A percentile compares a stretch with the other conserved stretches of the same genome.
Evolutionary conservation across 2,329 filamentous ascomycete genomes (phyloP).

Genomic region (Gyromitra esculenta): DNA sequence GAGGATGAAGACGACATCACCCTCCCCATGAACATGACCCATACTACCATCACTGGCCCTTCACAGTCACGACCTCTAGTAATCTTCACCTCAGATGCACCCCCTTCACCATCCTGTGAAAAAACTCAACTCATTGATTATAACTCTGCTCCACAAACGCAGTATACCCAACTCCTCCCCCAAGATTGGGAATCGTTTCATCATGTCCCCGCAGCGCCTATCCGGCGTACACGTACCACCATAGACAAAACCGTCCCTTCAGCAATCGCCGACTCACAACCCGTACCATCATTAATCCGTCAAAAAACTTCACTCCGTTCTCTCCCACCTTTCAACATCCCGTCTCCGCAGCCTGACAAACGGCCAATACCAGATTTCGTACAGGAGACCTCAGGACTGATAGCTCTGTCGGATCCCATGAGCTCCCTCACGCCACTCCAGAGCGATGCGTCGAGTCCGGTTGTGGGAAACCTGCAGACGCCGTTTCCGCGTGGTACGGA

Average conservation of each 20-base stretch:
- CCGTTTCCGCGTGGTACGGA: neutral
- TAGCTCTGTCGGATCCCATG: neutral
- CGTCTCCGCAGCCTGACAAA: slow-evolving; percentile 1
- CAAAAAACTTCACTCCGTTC: slow-evolving; percentile 38
- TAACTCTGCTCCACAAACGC: slow-evolving; percentile 16
- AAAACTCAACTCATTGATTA: neutral
- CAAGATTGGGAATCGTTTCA: slow-evolving; percentile 40
- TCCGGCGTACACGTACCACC: slow-evolving; percentile 7
- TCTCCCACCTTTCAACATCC: slow-evolving; percentile 51
- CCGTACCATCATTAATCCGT: neutral
- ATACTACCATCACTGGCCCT: neutral
- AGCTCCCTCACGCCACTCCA: slow-evolving; percentile 40
- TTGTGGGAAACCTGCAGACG: neutral
- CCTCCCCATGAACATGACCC: slow-evolving; percentile 20
- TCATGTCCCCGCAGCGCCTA: neutral
- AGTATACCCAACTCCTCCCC: slow-evolving; percentile 35
- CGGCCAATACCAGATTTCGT: slow-evolving; percentile 44
- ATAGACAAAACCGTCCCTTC: neutral
- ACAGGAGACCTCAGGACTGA: slow-evolving; percentile 45
- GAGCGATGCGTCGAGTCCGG: slow-evolving; percentile 8
- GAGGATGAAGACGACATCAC: slow-evolving; percentile 30
- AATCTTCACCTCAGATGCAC: slow-evolving; percentile 10
- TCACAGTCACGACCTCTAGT: neutral
- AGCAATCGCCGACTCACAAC: slow-evolving; percentile 25
- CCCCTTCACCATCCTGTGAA: neutral